Conservation (phyloP, 805 yeast species). For the Candida schatavii region DNA sequence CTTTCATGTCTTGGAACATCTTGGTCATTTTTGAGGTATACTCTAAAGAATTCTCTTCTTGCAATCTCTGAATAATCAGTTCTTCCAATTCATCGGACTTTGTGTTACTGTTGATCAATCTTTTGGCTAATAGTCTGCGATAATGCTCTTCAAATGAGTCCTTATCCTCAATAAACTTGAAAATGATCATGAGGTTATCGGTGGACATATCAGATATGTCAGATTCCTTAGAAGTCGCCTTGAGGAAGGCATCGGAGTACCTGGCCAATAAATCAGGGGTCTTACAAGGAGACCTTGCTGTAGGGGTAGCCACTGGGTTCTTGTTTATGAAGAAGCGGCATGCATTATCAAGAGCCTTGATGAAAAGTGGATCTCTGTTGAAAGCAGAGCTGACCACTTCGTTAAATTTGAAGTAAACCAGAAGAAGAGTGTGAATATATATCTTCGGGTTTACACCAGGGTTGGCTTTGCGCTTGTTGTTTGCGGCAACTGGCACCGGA, state of each 20-base stretch:
- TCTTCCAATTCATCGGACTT: constrained; percentile 86
- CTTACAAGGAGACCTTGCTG: constrained; percentile 57
- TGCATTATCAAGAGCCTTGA: constrained; percentile 85
- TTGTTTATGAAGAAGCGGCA: constrained; percentile 80
- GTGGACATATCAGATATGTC: constrained; percentile 74
- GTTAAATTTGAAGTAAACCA: constrained; percentile 65
- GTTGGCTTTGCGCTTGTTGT: constrained; percentile 15
- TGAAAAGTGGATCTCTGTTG: constrained; percentile 70
- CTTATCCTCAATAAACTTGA: constrained; percentile 86
- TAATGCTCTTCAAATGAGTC: constrained; percentile 94
- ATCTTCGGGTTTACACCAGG: constrained; percentile 64
- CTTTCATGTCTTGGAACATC: constrained; percentile 92
- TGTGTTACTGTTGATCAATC: constrained; percentile 84
- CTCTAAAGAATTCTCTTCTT: constrained; percentile 86
- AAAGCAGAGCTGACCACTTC: constrained; percentile 65
- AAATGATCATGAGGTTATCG: constrained; percentile 81
- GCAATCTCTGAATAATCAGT: constrained; percentile 76
- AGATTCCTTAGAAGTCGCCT: constrained; percentile 65
- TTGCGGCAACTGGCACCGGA: constrained; percentile 9
- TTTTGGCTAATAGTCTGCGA: constrained; percentile 81
- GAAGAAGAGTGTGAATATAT: constrained; percentile 74
- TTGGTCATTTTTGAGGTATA: constrained; percentile 91
- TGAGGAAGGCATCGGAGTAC: constrained; percentile 81
- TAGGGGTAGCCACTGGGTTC: constrained; percentile 75
- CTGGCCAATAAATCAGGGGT: constrained; percentile 92